Evolutionary conservation across 768 basidiomycete species (phyloP).

Genomic region (Mycena epipterygia): DNA sequence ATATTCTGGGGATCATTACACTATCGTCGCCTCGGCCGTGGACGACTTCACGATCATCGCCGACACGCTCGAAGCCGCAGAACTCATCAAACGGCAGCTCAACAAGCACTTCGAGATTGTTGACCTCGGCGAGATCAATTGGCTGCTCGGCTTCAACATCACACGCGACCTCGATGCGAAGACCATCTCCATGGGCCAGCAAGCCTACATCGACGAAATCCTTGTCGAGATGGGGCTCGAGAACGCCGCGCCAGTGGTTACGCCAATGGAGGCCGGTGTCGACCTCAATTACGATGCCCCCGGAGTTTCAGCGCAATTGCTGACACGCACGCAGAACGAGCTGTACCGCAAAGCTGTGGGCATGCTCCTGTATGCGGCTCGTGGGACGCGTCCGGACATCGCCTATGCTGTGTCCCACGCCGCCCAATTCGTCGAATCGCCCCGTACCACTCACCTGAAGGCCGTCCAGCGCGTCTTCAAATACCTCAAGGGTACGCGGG

Average conservation of each 20-base stretch:
- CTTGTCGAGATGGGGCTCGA: conserved; percentile 37
- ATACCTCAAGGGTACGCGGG: conserved; percentile 38
- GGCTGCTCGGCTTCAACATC: conserved; percentile 46
- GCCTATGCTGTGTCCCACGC: conserved; percentile 23
- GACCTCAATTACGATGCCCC: conserved; percentile 25
- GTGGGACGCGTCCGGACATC: conserved; percentile 23
- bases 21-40: conserved; percentile 28
- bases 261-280: conserved; percentile 35
- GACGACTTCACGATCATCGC: conserved; percentile 45
- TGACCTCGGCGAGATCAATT: conserved; percentile 45
- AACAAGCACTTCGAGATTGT: conserved; percentile 36
- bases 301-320: conserved; percentile 16
- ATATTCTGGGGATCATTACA: conserved; percentile 21
- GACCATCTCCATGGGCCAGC: conserved; percentile 43
- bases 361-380: conserved; percentile 29
- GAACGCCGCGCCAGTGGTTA: conserved; percentile 37
- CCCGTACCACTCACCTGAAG: conserved; percentile 33
- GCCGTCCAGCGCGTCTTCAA: conserved; percentile 34
- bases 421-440: conserved; percentile 31
- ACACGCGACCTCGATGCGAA: conserved; percentile 30
- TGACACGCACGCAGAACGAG: conserved; percentile 20
- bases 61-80: conserved; percentile 37
- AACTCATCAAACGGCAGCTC: conserved; percentile 27
- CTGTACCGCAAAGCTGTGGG: conserved; percentile 30
- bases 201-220: conserved; percentile 40